Evolutionary conservation across 257 asterid genomes (phyloP), one percentile per base, ranked within the genome.

Genomic region (Capsicum pubescens): DNA sequence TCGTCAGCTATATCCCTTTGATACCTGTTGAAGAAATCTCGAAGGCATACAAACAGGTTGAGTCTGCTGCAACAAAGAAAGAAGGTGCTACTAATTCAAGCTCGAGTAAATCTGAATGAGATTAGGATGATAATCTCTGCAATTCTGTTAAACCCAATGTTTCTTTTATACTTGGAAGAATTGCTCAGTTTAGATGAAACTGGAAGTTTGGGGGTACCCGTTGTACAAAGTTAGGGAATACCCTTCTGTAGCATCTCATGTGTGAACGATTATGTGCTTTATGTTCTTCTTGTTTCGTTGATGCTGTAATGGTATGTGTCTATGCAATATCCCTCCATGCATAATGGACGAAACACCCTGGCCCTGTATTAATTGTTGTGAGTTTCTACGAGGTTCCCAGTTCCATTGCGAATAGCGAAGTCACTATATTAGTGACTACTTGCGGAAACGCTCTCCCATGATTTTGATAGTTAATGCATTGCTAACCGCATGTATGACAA

Each of bases 1-100:
- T 90, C 10, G 89, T 91, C 42, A 79, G 86, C 61, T 92, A 94
- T 60, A 83, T 89, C 3, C 99, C 98, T 1, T 82, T 86, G 42
- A 90, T 95, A 26, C 98, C 98, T 2, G 88, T 92, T 19, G 97
- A 93, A 14, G 97, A 92, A 64, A 85, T 94, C 54, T 81, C 52
- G n/a, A 89, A 90, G 89, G 97, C 93, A 0, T 93, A 93, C 44
- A 90, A 91, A 85, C 95, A 90, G 84, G 91, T 87, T 21, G 95
- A 92, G 86, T 88, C 90, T 0, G 92, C 86, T 1, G 92, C 81
- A 0, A 79, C 50, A 1, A 91, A 92, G 91, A 91, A 93, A 76
- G 88, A 81, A 9, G 93, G 88, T 71, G 80, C 61, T 0, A 36
- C 71, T 52, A 2, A 39, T 39, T 81, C 76, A 26, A 84, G 87